Evolutionary conservation across 2,329 filamentous ascomycete genomes (phyloP).

Genomic region (Calonectria honghensis): DNA sequence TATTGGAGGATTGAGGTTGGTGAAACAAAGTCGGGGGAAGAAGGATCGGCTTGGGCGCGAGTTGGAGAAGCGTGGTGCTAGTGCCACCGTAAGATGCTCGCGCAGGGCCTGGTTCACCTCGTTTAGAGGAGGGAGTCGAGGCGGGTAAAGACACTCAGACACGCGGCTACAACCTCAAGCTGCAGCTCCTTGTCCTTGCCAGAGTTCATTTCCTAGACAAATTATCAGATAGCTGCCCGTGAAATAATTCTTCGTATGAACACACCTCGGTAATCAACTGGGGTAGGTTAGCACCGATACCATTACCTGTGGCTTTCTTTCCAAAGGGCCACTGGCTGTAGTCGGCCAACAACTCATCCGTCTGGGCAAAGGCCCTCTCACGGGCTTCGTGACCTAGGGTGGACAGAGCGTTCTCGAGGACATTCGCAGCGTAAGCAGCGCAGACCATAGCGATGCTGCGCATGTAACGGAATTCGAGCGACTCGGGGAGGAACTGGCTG

Average conservation of each 20-base stretch:
- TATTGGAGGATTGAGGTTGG: conserved; percentile 42
- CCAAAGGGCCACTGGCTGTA: conserved; percentile 99
- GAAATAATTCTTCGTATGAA: conserved; percentile 6
- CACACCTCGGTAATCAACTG: conserved; percentile 86
- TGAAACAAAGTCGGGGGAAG: conserved; percentile 43
- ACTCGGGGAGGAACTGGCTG: conserved; percentile 93
- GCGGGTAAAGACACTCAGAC: conserved; percentile 96
- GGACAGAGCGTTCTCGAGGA: conserved; percentile 96
- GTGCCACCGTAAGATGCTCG: conserved; percentile 40
- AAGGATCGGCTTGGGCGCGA: conserved; percentile 45
- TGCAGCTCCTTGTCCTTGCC: conserved; percentile 96
- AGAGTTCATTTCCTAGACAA: conserved; percentile 81
- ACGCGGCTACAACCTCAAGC: conserved; percentile 96
- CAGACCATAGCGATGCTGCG: conserved; percentile 97
- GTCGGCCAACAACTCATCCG: conserved; percentile 95
- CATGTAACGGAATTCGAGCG: conserved; percentile 93
- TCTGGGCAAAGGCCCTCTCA: conserved; percentile 96
- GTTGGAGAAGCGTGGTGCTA: conserved; percentile 41
- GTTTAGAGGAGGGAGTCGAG: conserved; percentile 93
- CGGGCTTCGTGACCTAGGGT: conserved; percentile 95
- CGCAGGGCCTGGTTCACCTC: conserved; percentile 36
- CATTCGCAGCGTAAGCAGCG: conserved; percentile 97
- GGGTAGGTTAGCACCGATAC: conserved; percentile 93
- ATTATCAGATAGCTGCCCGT: conserved; percentile 44
- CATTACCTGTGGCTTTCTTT: conserved; percentile 84